Base-by-base conservation (phyloP, 108 stramenopile species). In the Nitzschia sp. region DNA sequence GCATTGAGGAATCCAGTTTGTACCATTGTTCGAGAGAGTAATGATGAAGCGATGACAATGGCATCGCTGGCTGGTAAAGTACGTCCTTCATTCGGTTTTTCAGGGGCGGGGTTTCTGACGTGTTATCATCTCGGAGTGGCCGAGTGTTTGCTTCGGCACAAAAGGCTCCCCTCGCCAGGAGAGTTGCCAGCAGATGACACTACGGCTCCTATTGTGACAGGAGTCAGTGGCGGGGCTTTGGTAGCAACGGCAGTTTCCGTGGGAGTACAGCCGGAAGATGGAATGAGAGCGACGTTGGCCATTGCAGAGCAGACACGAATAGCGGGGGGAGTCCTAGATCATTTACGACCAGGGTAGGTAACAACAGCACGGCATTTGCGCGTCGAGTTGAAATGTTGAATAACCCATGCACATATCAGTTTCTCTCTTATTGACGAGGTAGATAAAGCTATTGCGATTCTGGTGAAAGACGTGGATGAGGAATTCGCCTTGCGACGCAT, bases 341-440 rank as follows among this genome's bases (percentile, higher is more conserved):
- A 61, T 5, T 70, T 85, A 15, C 71, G 69, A 33, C 88, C 88
- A 28, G 84, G 48, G 61, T 63, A 42, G 15, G 61, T 46, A 32
- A 24, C 38, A 13, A 42, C 38, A 42, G 13, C 38, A 9, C 13
- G 38, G 38, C 38, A 42, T 42, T 42, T 42, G 6, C 38, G 38
- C 13, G 9, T 42, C n/a, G n/a, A n/a, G n/a, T n/a, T n/a, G n/a
- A n/a, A n/a, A n/a, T n/a, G n/a, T n/a, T n/a, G n/a, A n/a, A n/a
- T n/a, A n/a, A n/a, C 9, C 38, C 13, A 42, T 42, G 38, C 13
- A 13, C 13, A 42, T 42, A 42, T 8, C 33, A 46, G 85, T 1
- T 86, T 83, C 51, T 86, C 85, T 36, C 69, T 89, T 19, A 71
- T 89, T 21, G 88, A 89, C 80, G 68, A 76, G 17, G 77, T 86